Conservation (phyloP, 2,329 filamentous ascomycete genomes). For the Talaromyces sp. region DNA sequence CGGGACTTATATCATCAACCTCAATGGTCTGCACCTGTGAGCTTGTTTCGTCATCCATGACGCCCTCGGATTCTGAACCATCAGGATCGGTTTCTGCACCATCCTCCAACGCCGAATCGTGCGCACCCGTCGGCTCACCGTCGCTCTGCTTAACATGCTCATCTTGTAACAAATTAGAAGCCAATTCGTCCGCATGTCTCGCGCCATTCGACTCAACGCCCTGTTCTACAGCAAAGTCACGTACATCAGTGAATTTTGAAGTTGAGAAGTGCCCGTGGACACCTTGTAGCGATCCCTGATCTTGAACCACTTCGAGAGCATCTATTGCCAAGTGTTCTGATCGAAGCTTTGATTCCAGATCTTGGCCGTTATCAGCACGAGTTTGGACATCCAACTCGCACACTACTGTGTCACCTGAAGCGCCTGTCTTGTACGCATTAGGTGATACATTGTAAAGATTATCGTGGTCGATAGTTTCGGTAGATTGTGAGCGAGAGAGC, state of each 20-base stretch:
- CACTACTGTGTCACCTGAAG: neutral
- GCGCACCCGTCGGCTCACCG: neutral
- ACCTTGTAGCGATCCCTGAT: neutral
- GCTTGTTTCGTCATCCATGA: neutral
- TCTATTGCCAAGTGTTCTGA: neutral
- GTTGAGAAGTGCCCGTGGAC: neutral
- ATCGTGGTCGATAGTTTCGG: neutral
- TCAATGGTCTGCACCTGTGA: neutral
- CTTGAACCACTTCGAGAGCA: neutral
- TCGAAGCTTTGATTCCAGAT: neutral
- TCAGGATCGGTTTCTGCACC: neutral
- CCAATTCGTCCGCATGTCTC: too few relatives aligned
- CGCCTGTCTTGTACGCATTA: neutral
- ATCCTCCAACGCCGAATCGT: slow-evolving; percentile 2
- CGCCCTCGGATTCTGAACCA: slow-evolving; percentile 1
- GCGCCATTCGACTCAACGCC: too few relatives aligned
- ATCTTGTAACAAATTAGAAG: neutral
- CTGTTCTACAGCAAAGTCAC: neutral
- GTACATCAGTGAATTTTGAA: neutral
- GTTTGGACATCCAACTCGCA: neutral
- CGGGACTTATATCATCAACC: neutral
- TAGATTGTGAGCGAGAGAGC: neutral
- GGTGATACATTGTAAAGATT: neutral
- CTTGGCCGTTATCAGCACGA: neutral
- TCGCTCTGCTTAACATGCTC: neutral